These are phyloP conservation scores for Ampelocalamus luodianensis DNA, from an alignment of 176 grass and related monocot species.

Conservation along the genomic window DNA sequence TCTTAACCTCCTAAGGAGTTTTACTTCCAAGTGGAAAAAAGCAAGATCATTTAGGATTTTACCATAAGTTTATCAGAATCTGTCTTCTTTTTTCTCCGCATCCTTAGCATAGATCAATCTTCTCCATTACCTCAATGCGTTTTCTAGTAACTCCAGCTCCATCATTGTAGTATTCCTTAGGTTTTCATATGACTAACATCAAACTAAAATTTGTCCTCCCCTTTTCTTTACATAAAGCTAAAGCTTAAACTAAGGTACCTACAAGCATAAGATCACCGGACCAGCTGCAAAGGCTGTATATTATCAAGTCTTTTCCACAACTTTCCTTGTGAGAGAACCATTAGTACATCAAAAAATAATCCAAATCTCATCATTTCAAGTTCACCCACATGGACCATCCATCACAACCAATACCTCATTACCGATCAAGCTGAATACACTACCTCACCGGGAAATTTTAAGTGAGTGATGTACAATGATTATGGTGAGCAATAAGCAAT, in stretches of 20 bases:
- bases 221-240: constrained; percentile 48
- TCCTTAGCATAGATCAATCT: constrained; percentile 27
- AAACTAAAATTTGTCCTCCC: constrained; percentile 44
- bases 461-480: constrained; percentile 48
- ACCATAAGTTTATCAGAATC: constrained; percentile 20
- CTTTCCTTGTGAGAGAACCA: constrained; percentile 36
- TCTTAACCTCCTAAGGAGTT: not conserved
- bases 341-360: constrained; percentile 50
- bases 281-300: constrained; percentile 32
- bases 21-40: not conserved
- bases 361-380: constrained; percentile 35
- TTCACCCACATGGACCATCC: constrained; percentile 30
- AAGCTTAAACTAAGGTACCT: constrained; percentile 41
- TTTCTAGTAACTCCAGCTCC: not conserved
- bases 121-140: constrained; percentile 29
- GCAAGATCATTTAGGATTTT: constrained; percentile 22
- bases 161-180: constrained; percentile 23
- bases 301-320: constrained; percentile 40
- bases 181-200: constrained; percentile 36
- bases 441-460: constrained; percentile 31
- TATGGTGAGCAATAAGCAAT: constrained; percentile 39
- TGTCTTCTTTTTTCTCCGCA: not conserved
- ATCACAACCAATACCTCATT: constrained; percentile 30
- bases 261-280: constrained; percentile 38
- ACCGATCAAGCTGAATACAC: not conserved